A percentile compares a stretch with the other conserved stretches of the same genome.
phyloP scores from a whole-genome alignment of 2,329 filamentous ascomycete species.

The Fusarium anguioides region DNA sequence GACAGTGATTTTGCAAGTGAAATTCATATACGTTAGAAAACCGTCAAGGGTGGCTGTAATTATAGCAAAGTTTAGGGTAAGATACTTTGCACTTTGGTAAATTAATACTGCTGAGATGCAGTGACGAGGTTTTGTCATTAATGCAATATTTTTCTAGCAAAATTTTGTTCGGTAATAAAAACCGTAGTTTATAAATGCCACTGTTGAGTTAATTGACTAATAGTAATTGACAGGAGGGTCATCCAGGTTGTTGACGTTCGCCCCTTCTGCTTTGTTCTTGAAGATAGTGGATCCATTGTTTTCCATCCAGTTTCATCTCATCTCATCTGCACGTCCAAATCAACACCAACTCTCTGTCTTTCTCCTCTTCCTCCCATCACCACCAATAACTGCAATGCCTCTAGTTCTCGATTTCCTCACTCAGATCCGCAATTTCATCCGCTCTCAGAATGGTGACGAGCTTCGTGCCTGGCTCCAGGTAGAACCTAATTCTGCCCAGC shows the following conservation, averaged over 20 bases:
- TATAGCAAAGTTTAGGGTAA: not conserved
- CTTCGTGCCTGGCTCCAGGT: slow-evolving; percentile 79
- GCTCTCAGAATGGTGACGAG: slow-evolving; percentile 70
- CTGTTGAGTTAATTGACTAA: not conserved
- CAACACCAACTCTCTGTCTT: not conserved
- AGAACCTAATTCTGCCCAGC: slow-evolving; percentile 74
- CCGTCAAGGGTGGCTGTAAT: not conserved
- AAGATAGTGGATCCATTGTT: slow-evolving; percentile 38
- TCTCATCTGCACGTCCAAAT: slow-evolving; percentile 7
- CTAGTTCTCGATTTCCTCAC: slow-evolving; percentile 75
- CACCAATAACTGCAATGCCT: slow-evolving; percentile 59
- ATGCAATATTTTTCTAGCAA: no score
- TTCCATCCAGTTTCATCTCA: slow-evolving; percentile 13
- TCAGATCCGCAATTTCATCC: slow-evolving; percentile 68
- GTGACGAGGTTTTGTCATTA: not conserved
- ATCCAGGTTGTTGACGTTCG: not conserved
- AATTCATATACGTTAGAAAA: no score
- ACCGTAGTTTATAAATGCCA: not conserved
- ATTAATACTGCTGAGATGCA: not conserved
- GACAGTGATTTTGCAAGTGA: no score
- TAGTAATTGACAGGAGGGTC: no score
- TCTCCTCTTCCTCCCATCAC: not conserved
- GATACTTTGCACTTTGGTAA: not conserved
- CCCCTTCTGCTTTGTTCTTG: not conserved
- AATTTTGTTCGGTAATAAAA: not conserved